phyloP scores from a whole-genome alignment of 805 yeast genomes.

The Teunomyces funiuensis region DNA sequence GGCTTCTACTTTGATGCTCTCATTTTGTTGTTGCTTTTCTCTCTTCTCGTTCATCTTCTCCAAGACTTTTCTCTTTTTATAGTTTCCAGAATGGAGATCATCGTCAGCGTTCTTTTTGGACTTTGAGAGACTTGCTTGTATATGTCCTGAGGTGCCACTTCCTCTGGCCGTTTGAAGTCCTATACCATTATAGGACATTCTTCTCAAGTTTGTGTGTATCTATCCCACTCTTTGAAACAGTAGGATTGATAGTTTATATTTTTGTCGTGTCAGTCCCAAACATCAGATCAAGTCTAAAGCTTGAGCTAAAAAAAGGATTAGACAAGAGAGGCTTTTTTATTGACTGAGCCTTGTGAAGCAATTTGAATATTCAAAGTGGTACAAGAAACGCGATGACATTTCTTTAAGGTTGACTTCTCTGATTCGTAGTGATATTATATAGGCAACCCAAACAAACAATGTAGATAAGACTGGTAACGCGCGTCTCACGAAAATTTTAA shows the following conservation, averaged over 20 bases:
- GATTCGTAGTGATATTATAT: too few species aligned
- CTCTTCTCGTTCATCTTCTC: constrained; percentile 19
- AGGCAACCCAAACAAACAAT: too few species aligned
- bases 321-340: too few species aligned
- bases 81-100: constrained; percentile 32
- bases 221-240: not conserved
- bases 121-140: constrained; percentile 47
- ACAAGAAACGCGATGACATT: too few species aligned
- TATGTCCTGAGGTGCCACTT: constrained; percentile 61
- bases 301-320: too few species aligned
- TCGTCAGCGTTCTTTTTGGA: constrained; percentile 4
- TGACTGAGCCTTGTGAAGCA: too few species aligned
- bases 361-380: too few species aligned
- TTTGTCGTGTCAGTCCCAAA: not conserved
- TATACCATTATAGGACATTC: constrained; percentile 58
- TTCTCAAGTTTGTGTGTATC: not conserved
- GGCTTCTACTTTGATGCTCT: constrained; percentile 10
- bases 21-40: constrained; percentile 13
- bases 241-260: too few species aligned
- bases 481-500: not conserved
- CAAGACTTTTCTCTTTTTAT: constrained; percentile 32
- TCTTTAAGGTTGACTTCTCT: too few species aligned
- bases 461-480: too few species aligned
- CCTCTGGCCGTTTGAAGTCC: constrained; percentile 60
- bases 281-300: too few species aligned